Conservation (phyloP, 78 protist genomes). For the Dictyostelium discoideum region DNA sequence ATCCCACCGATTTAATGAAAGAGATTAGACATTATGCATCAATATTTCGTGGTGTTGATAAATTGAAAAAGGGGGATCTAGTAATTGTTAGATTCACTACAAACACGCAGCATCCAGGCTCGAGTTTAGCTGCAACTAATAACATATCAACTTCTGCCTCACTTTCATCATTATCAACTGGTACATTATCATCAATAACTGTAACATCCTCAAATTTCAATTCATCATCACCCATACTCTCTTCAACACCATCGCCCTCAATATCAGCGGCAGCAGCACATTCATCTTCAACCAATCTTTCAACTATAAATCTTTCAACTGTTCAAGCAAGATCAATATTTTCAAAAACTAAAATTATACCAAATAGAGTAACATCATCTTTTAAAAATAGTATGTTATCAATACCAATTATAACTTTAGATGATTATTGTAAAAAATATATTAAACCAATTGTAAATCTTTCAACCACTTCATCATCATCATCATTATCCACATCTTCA, state of each 20-base stretch:
- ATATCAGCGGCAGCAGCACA: not conserved
- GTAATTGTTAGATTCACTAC: slow-evolving; percentile 23
- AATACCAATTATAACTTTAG: slow-evolving; percentile 27
- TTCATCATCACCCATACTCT: not conserved
- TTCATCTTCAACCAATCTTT: not conserved
- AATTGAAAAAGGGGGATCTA: slow-evolving; percentile 48
- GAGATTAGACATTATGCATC: slow-evolving; percentile 56
- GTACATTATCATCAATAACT: not conserved
- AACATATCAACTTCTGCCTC: not conserved
- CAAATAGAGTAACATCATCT: not conserved
- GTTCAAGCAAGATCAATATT: not conserved
- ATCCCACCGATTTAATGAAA: slow-evolving; percentile 3
- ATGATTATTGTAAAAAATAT: slow-evolving; percentile 21
- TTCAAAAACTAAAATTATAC: not conserved
- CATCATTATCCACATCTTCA: not conserved
- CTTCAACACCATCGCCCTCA: not conserved
- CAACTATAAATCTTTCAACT: not conserved
- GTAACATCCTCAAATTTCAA: not conserved
- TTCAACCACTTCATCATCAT: not conserved
- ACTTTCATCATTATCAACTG: not conserved
- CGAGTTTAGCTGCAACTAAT: not conserved
- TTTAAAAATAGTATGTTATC: not conserved
- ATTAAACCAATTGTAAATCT: not conserved
- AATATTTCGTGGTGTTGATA: slow-evolving; percentile 66
- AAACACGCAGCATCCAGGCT: not conserved